Base-by-base conservation (phyloP, 2,329 filamentous ascomycete genomes). In the Parascedosporium putredinis region DNA sequence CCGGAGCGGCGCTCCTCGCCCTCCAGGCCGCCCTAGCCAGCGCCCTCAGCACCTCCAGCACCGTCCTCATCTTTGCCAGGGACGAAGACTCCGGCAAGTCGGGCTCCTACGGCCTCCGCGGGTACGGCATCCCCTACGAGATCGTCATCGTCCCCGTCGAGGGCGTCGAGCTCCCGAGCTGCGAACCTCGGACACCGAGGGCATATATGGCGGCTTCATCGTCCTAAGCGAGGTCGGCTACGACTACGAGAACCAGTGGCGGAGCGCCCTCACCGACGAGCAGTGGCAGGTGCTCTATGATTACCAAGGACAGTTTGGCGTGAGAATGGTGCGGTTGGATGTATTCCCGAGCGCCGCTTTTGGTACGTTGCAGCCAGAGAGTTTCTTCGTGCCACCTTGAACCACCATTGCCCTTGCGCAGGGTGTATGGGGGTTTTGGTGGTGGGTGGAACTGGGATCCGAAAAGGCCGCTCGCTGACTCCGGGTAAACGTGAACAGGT, bases 141-240 rank as follows among this genome's bases (percentile, higher is more conserved):
- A 67, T 72, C 4, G 57, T 80, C 8, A 54, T 74, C 18, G 75
- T 83, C n/a, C 76, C 77, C 5, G 66, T 75, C 55, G 57, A 60
- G 5, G 78, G 78, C 10, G 63, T 68, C 2, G 55, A 63, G n/a
- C 69, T 83, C 24, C 79, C 79, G 54, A 62, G 0, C 67, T 83
- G 25, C 79, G 74, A 56, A 65, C 66, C 14, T 69, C 69, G 2
- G 56, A 64, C 0, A 67, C 64, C 3, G 60, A 67, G 49, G 78
- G 78, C 52, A 80, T 78, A 58, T 82, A 74, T 56, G 78, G 76
- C 16, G 77, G 75, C 46, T 78, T 83, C 56, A 67, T 83, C n/a
- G 63, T 78, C 49, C 60, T 76, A 22, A 67, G 69, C 52, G 73
- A 76, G 56, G 72, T 80, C 27, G 69, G 70, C 46, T 80, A 80